Base-by-base conservation (phyloP, 495 filamentous ascomycete species). In the Podospora didyma region DNA sequence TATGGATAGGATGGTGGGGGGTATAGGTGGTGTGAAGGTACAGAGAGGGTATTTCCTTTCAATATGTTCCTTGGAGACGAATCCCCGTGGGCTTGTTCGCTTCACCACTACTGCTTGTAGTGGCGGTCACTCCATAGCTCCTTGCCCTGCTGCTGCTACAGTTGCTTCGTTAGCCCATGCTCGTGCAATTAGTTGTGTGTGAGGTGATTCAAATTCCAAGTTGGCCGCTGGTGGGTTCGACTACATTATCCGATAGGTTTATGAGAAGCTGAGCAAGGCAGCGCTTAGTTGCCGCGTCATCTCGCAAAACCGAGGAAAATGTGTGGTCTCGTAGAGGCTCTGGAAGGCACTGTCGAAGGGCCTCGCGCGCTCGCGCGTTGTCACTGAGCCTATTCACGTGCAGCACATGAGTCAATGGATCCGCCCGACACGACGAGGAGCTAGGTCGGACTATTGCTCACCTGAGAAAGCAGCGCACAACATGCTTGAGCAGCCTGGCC, bases 271-370 rank as follows among this genome's bases (percentile, higher is more conserved):
- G 94, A 7, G 93, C 90, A 28, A 99, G 85, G 69, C 94, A 99
- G 53, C 94, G 90, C 75, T 99, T 99, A 3, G 95, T 99, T 5
- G 95, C 94, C 9, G 94, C 95, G 62, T 99, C 94, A 65, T 97
- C 94, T 51, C 94, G 90, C 37, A 99, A 85, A 31, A 99, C 93
- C 0, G 92, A 90, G 26, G 90, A 94, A 74, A 99, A 99, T 9
- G 94, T 99, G 23, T 92, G 90, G 67, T 99, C 94, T 26, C 95
- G 90, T 49, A 99, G 84, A 10, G 94, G 95, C 64, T 97, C 93
- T 5, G 94, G 94, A 34, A 99, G 88, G 67, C 95, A 99, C 73
- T 99, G 94, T 7, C 94, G 85, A 31, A 99, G 82, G 20, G 94
- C 94, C 70, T 99, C 94, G 16, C 94, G 88, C 48, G 94, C 94